These are phyloP conservation scores for Vigna unguiculata DNA, from an alignment of 306 rosid genomes.

Conservation along the genomic window DNA sequence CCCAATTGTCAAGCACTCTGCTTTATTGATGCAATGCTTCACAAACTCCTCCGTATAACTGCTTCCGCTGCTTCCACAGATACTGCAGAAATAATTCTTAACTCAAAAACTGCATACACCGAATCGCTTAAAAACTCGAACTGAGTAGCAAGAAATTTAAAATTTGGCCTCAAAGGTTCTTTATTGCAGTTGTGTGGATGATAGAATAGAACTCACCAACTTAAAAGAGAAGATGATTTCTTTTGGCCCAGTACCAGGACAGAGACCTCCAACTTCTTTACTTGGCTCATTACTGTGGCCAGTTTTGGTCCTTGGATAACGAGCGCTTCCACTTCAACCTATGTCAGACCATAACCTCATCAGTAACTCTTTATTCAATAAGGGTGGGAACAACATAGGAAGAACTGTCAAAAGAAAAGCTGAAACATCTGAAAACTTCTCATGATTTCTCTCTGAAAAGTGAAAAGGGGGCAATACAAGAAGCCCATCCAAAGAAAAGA, in stretches of 20 bases:
- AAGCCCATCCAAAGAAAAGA: slow-evolving; percentile 49
- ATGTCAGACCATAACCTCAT: slow-evolving; percentile 18
- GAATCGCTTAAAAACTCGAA: background rate
- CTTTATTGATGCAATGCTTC: slow-evolving; percentile 78
- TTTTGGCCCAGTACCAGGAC: slow-evolving; percentile 93
- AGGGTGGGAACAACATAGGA: slow-evolving; percentile 31
- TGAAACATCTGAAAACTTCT: slow-evolving; percentile 40
- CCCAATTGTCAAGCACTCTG: slow-evolving; percentile 93
- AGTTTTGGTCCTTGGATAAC: slow-evolving; percentile 89
- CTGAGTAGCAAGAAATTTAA: background rate
- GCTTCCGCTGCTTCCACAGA: slow-evolving; percentile 66
- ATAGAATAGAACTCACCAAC: slow-evolving; percentile 70
- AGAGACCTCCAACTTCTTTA: slow-evolving; percentile 91
- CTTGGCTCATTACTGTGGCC: slow-evolving; percentile 82
- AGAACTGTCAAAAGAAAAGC: slow-evolving; percentile 45
- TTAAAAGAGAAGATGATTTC: slow-evolving; percentile 67
- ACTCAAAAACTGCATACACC: background rate
- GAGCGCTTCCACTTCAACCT: slow-evolving; percentile 94
- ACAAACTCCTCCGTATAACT: slow-evolving; percentile 76
- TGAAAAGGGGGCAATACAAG: slow-evolving; percentile 45
- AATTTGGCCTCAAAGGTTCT: slow-evolving; percentile 2
- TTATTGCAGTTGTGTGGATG: slow-evolving; percentile 23
- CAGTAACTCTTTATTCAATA: background rate
- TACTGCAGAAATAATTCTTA: slow-evolving; percentile 51
- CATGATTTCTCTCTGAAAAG: slow-evolving; percentile 45